Conservation (phyloP, 1,284 basidiomycete species). For the Coniophora puteana region DNA sequence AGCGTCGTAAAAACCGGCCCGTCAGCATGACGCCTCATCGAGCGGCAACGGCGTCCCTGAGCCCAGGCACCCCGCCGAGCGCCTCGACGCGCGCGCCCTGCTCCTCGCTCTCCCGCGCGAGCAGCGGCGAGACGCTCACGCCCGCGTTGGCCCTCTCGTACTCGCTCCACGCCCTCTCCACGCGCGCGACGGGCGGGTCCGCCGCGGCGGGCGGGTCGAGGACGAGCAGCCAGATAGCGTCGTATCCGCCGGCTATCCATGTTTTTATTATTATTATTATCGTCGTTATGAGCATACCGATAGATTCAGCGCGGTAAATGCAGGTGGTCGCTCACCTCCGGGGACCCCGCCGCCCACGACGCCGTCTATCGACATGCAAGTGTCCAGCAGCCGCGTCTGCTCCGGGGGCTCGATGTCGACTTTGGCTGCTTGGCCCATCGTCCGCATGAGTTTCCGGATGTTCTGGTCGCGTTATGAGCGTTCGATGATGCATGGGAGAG, state of each 20-base stretch:
- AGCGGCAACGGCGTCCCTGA: slow-evolving; percentile 45
- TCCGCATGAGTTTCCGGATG: slow-evolving; percentile 81
- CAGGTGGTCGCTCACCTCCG: slow-evolving; percentile 59
- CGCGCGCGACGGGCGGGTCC: slow-evolving; percentile 41
- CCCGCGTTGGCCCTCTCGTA: slow-evolving; percentile 74
- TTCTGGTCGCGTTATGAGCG: slow-evolving; percentile 52
- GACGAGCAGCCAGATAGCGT: slow-evolving; percentile 92
- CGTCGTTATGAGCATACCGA: slow-evolving; percentile 4
- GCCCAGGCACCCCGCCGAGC: slow-evolving; percentile 57
- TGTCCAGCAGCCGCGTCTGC: slow-evolving; percentile 86
- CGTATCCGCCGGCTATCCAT: slow-evolving; percentile 86
- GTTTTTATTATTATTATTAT: slow-evolving; percentile 6
- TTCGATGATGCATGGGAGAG: slow-evolving; percentile 6
- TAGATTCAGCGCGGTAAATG: not conserved
- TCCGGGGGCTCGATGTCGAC: slow-evolving; percentile 92
- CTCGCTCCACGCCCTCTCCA: slow-evolving; percentile 75
- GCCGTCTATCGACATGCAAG: slow-evolving; percentile 74
- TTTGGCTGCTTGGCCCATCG: slow-evolving; percentile 77
- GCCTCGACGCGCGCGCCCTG: slow-evolving; percentile 70
- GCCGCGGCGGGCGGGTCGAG: slow-evolving; percentile 55
- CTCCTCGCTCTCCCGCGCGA: slow-evolving; percentile 69
- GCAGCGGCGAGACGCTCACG: slow-evolving; percentile 78
- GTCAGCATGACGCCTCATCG: slow-evolving; percentile 11
- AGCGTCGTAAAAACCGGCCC: slow-evolving; percentile 1
- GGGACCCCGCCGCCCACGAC: slow-evolving; percentile 95